A percentile compares a stretch with the other conserved stretches of the same genome.
Evolutionary conservation across 352 stramenopile species (phyloP).

Genomic region (Plasmopara viticola): DNA sequence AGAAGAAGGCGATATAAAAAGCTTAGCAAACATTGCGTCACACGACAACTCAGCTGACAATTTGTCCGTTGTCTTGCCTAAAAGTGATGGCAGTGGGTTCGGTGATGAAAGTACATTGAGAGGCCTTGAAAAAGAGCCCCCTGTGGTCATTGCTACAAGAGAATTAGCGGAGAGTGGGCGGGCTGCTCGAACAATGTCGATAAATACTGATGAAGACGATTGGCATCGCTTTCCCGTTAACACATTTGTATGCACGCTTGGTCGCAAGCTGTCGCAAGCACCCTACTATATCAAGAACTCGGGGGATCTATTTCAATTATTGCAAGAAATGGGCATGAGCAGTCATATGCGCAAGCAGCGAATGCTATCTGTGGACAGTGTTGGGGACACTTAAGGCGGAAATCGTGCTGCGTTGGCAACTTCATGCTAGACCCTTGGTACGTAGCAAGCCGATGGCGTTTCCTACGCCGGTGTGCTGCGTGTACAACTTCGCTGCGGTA

Average conservation of each 20-base stretch:
- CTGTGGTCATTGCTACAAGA: constrained; percentile 10
- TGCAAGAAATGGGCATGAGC: constrained; percentile 82
- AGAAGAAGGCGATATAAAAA: constrained; percentile 1
- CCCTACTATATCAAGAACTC: constrained; percentile 87
- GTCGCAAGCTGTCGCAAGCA: constrained; percentile 74
- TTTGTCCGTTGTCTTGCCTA: not conserved
- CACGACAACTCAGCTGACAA: constrained; percentile 7
- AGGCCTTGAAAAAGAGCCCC: constrained; percentile 8
- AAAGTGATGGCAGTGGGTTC: constrained; percentile 2
- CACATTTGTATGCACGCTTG: constrained; percentile 80
- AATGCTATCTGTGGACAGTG: constrained; percentile 47
- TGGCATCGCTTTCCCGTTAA: constrained; percentile 75
- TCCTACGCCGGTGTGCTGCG: constrained; percentile 53
- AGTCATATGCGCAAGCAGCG: constrained; percentile 73
- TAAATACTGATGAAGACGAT: constrained; percentile 35
- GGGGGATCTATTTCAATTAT: constrained; percentile 71
- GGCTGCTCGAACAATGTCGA: constrained; percentile 22
- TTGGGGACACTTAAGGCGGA: constrained; percentile 13
- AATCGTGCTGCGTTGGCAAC: not conserved
- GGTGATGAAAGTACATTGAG: not conserved
- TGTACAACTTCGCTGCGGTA: constrained; percentile 63
- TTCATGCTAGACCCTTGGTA: constrained; percentile 52
- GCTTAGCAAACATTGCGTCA: not conserved
- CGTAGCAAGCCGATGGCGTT: constrained; percentile 72
- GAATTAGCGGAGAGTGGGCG: constrained; percentile 12